These are phyloP conservation scores for Trichoderma aggressivum DNA, from an alignment of 2,329 filamentous ascomycete species.

Conservation along the genomic window DNA sequence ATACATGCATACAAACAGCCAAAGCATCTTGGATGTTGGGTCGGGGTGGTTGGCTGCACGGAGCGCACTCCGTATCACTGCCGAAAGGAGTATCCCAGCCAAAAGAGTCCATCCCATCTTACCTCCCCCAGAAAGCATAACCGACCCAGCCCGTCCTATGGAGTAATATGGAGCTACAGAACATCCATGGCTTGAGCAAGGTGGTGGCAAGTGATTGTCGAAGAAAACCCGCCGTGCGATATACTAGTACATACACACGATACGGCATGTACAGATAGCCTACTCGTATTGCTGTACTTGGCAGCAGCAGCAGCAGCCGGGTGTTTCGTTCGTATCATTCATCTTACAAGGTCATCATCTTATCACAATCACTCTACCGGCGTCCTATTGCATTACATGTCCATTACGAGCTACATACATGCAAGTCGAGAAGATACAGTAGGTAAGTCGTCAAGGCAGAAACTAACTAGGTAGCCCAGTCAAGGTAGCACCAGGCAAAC, in stretches of 20 bases:
- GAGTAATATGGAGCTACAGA: not conserved
- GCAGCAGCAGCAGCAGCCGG: not conserved
- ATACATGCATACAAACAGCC: not conserved
- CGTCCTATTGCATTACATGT: not conserved
- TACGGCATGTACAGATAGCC: not conserved
- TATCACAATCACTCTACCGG: not conserved
- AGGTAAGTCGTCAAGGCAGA: too few species aligned
- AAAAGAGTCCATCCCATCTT: not conserved
- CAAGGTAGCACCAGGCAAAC: not conserved
- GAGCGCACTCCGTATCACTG: not conserved
- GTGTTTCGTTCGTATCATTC: not conserved
- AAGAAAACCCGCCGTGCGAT: not conserved
- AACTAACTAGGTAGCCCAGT: not conserved
- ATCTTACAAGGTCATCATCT: not conserved
- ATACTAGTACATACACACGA: not conserved
- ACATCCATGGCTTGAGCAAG: not conserved
- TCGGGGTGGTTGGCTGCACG: not conserved
- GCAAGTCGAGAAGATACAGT: too few species aligned
- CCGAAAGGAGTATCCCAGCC: not conserved
- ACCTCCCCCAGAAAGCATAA: not conserved
- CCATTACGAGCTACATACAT: too few species aligned
- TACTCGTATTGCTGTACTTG: not conserved
- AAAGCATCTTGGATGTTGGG: not conserved
- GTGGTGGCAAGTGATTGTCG: not conserved
- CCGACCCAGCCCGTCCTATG: not conserved